These are phyloP conservation scores for Solanum corneliomulleri DNA, from an alignment of 257 asterid genomes.

Conservation along the genomic window DNA sequence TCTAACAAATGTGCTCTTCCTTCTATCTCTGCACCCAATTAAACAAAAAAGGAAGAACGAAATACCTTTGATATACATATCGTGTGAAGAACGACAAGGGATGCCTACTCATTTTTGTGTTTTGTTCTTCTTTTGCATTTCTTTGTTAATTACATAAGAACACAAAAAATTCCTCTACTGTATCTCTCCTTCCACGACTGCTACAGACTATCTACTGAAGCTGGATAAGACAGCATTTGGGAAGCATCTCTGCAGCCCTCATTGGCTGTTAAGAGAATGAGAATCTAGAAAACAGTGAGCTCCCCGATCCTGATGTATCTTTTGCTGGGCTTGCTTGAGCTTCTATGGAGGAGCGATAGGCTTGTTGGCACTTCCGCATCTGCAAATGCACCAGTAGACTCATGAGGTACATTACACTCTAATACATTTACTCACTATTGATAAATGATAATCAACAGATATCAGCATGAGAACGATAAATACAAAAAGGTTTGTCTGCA, in stretches of 20 bases:
- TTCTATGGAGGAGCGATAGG: conserved; percentile 47
- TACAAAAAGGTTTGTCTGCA: not conserved
- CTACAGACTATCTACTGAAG: not conserved
- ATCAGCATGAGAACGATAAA: not conserved
- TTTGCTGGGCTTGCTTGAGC: conserved; percentile 58
- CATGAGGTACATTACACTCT: not conserved
- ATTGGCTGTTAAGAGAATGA: conserved; percentile 43
- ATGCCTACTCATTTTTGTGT: not conserved
- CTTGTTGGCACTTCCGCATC: conserved; percentile 86
- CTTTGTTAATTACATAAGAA: not conserved
- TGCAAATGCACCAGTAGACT: conserved; percentile 12
- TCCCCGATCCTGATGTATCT: conserved; percentile 45
- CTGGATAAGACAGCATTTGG: not conserved
- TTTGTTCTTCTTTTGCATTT: not conserved
- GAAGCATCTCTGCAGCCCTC: not conserved
- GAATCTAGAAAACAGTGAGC: conserved; percentile 86
- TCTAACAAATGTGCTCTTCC: not conserved
- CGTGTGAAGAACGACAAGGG: not conserved
- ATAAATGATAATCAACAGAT: not conserved
- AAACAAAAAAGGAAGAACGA: not conserved
- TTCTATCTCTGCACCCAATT: not conserved
- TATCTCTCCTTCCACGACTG: not conserved
- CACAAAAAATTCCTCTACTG: not conserved
- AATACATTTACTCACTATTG: not conserved
- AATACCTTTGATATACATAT: not conserved